These are phyloP conservation scores for Pisolithus tinctorius DNA, from an alignment of 768 basidiomycete species.

Conservation along the genomic window DNA sequence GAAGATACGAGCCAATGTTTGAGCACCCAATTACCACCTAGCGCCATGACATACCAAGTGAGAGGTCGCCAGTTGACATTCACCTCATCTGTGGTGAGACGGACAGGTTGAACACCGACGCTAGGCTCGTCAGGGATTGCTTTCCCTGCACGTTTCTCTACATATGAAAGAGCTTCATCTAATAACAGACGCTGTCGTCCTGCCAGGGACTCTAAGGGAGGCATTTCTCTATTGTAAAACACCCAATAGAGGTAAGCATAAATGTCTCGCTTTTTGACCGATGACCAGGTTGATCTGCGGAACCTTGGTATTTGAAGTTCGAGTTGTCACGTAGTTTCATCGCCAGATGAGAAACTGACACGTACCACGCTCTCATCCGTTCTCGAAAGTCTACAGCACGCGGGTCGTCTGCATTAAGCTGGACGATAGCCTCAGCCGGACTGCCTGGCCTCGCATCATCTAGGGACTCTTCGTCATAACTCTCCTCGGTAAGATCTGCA, in stretches of 20 bases:
- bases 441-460: constrained; percentile 47
- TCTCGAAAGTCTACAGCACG: constrained; percentile 71
- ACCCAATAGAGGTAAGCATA: constrained; percentile 80
- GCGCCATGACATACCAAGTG: constrained; percentile 51
- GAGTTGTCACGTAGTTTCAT: not conserved
- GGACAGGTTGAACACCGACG: constrained; percentile 45
- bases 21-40: constrained; percentile 41
- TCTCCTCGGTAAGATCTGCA: constrained; percentile 43
- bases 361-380: constrained; percentile 50
- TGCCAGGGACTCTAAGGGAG: constrained; percentile 41
- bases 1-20: constrained; percentile 37
- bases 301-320: constrained; percentile 43
- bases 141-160: constrained; percentile 70
- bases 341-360: not conserved
- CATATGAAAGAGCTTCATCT: constrained; percentile 50
- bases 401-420: constrained; percentile 57
- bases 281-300: constrained; percentile 64
- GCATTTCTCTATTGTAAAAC: constrained; percentile 64
- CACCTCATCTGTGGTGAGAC: constrained; percentile 74
- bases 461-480: constrained; percentile 50
- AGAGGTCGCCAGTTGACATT: constrained; percentile 64
- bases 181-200: constrained; percentile 42
- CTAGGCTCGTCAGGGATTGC: constrained; percentile 56
- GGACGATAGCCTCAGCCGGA: constrained; percentile 51
- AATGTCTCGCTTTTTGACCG: constrained; percentile 56